Base-by-base conservation (phyloP, 257 asterid genomes). In the Gentiana dahurica region DNA sequence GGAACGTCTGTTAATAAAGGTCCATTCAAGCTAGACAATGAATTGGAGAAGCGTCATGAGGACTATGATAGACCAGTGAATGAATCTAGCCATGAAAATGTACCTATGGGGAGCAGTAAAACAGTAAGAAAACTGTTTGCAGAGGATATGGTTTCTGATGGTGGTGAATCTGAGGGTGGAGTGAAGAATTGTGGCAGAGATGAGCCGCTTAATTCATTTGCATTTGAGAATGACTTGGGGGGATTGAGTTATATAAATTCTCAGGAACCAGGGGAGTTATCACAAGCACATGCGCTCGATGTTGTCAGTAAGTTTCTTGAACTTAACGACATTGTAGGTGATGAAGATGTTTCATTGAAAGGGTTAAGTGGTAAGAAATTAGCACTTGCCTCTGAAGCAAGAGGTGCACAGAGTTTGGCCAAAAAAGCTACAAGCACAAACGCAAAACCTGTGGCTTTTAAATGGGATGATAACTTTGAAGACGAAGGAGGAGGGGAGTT, bases 401-500 rank as follows among this genome's bases (percentile, higher is more conserved):
- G 75, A 73, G 95, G 99, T 48, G 63, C 85, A 52, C 75, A 64
- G 51, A 77, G 74, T 61, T 75, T 92, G 79, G 95, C 87, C 7
- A 76, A 68, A 70, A 73, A 65, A 62, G 75, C 79, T 65, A 34
- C 51, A 52, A 71, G 69, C 44, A 41, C 53, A 43, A 69, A 49
- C 59, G 79, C 58, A 65, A 71, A 72, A 60, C 5, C 57, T 64
- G 77, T 76, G 53, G 74, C 74, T 63, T 92, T 75, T 68, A 89
- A 77, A 66, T 92, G 95, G 95, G 91, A 88, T 68, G 93, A 85
- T 69, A 72, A 69, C 60, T 76, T 77, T 49, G 97, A 91, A 70
- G 94, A 88, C 67, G 99, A 88, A 62, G 82, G 95, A 55, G 97
- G 95, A 49, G 99, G 95, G 3, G 95, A 83, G 54, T 81, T 92